Conservation (phyloP, 2,329 filamentous ascomycete species). For the Xylaria sp. region DNA sequence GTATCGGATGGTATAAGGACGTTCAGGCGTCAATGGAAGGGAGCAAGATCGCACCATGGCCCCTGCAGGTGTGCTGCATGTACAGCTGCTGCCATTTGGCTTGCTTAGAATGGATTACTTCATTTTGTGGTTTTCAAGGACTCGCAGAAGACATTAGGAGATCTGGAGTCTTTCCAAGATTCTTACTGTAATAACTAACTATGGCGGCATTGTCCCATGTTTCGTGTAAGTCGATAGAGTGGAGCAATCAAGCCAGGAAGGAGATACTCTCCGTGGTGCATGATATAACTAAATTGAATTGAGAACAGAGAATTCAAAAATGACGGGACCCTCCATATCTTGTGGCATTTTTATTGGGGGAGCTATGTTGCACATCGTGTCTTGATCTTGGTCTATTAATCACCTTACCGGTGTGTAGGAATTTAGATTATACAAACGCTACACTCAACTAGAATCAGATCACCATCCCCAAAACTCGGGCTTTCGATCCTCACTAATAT, state of each 20-base stretch:
- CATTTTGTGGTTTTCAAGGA: slow-evolving; percentile 21
- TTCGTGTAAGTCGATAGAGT: slow-evolving; percentile 34
- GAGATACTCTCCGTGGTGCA: not conserved
- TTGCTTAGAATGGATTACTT: slow-evolving; percentile 25
- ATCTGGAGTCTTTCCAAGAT: slow-evolving; percentile 26
- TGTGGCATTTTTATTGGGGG: not conserved
- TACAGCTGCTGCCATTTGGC: slow-evolving; percentile 17
- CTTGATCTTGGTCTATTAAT: not conserved
- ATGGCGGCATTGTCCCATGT: slow-evolving; percentile 23
- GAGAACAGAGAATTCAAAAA: not conserved
- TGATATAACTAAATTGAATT: slow-evolving; percentile 12
- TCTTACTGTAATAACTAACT: slow-evolving; percentile 38
- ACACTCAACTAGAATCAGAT: not conserved
- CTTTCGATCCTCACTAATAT: not conserved
- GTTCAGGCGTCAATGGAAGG: slow-evolving; percentile 35
- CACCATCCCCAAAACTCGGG: not conserved
- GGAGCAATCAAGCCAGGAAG: slow-evolving; percentile 26
- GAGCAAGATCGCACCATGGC: slow-evolving; percentile 25
- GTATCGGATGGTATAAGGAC: slow-evolving; percentile 37
- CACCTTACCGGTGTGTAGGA: not conserved
- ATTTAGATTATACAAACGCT: not conserved
- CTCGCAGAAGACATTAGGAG: slow-evolving; percentile 21
- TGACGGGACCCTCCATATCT: not conserved
- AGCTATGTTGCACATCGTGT: not conserved
- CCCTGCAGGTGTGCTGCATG: slow-evolving; percentile 10